These are phyloP conservation scores for Suhomyces pyralidae DNA, from an alignment of 805 yeast genomes.

Conservation along the genomic window DNA sequence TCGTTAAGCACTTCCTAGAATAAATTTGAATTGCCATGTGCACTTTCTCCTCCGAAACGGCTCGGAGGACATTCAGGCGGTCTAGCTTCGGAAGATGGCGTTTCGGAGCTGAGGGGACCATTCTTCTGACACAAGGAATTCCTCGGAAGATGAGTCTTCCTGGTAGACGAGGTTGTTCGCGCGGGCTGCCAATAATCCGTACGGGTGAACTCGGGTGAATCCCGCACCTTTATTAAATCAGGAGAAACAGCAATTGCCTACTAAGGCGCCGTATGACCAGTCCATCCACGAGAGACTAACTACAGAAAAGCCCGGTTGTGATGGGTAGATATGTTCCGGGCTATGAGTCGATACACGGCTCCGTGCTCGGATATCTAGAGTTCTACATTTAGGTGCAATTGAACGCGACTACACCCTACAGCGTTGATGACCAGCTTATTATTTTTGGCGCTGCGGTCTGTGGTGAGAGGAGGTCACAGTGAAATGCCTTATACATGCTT, in stretches of 20 bases:
- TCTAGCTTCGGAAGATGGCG: neutral
- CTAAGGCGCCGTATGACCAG: neutral
- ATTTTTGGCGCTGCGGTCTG: neutral
- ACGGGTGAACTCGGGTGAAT: neutral
- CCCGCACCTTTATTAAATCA: neutral
- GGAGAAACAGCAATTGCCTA: neutral
- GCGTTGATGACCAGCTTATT: neutral
- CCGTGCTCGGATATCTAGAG: neutral
- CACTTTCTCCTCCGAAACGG: neutral
- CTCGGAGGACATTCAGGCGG: neutral
- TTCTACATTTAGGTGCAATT: neutral
- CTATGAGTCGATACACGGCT: neutral
- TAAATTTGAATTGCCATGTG: neutral
- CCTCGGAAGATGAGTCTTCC: conserved; percentile 17
- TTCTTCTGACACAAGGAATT: conserved; percentile 11
- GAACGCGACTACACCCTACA: neutral
- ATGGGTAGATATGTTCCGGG: neutral
- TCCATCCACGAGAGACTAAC: neutral
- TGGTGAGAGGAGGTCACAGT: neutral
- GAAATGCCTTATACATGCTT: neutral
- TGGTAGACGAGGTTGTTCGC: conserved; percentile 5
- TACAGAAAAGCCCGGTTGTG: neutral
- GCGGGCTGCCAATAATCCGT: neutral
- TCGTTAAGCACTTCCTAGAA: neutral
- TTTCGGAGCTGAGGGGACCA: conserved; percentile 2